These are phyloP conservation scores for Pyrrhoderma noxium DNA, from an alignment of 1,284 basidiomycete genomes.

Conservation along the genomic window DNA sequence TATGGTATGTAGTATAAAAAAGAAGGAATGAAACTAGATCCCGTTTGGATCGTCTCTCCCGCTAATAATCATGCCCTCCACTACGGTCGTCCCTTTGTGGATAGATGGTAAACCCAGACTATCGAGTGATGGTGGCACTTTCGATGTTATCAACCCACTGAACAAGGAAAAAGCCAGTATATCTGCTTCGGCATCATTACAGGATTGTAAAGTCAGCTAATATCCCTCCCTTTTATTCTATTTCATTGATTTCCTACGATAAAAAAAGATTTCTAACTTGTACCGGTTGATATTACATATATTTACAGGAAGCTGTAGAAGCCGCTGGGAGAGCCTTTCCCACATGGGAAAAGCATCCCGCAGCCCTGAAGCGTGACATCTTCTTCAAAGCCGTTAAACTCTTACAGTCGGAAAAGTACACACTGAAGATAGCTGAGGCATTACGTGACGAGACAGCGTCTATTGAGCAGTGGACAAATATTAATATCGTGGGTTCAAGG, in stretches of 20 bases:
- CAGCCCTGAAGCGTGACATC: conserved; percentile 36
- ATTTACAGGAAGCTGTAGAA: conserved; percentile 35
- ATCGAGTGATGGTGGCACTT: conserved; percentile 34
- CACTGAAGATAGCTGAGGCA: conserved; percentile 28
- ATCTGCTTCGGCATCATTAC: conserved; percentile 37
- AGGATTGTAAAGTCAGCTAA: conserved; percentile 32
- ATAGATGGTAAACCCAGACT: conserved; percentile 30
- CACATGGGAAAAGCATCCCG: conserved; percentile 38
- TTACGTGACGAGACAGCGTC: conserved; percentile 36
- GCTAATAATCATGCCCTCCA: conserved; percentile 3
- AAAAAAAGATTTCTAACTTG: no score
- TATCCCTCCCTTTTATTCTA: neutral
- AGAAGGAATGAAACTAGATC: no score
- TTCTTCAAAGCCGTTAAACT: conserved; percentile 42
- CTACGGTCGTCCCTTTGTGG: conserved; percentile 21
- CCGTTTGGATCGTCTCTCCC: no score
- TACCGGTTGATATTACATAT: no score
- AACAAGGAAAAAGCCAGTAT: conserved; percentile 35
- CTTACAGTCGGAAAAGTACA: conserved; percentile 35
- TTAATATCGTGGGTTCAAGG: conserved; percentile 20
- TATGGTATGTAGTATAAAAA: neutral
- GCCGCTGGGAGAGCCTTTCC: conserved; percentile 41
- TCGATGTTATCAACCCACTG: conserved; percentile 40
- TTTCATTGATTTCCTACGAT: no score
- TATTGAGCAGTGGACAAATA: conserved; percentile 22